Evolutionary conservation across 2,329 filamentous ascomycete species (phyloP).

Genomic region (Bipolaris cookei): DNA sequence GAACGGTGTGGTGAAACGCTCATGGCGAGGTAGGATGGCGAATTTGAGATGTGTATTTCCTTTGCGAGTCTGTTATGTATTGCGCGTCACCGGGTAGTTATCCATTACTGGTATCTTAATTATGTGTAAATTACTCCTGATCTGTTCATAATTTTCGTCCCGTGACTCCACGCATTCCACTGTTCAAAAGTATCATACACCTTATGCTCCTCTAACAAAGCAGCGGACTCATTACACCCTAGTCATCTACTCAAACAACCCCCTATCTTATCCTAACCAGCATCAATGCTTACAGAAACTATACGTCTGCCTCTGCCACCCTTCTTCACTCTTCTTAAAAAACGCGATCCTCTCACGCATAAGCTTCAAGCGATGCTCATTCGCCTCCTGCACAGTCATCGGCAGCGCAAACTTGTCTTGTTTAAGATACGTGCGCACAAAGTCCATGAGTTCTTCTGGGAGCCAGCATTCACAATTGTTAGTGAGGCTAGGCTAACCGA

Average conservation of each 20-base stretch:
- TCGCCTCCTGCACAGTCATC: slow-evolving; percentile 27
- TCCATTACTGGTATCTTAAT: not conserved
- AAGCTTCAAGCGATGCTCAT: slow-evolving; percentile 6
- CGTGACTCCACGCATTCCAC: not conserved
- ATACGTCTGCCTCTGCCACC: slow-evolving; percentile 11
- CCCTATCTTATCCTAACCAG: not conserved
- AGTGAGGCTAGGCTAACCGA: not conserved
- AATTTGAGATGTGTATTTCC: not conserved
- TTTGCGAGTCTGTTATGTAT: no score
- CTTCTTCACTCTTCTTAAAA: slow-evolving; percentile 2
- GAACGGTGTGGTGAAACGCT: not conserved
- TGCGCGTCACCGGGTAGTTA: not conserved
- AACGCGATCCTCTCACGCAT: slow-evolving; percentile 20
- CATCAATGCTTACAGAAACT: slow-evolving; percentile 26
- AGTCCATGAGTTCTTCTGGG: slow-evolving; percentile 26
- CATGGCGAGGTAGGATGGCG: not conserved
- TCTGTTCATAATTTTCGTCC: not conserved
- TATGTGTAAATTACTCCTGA: not conserved
- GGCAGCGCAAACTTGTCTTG: slow-evolving; percentile 7
- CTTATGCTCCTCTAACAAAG: no score
- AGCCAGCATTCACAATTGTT: slow-evolving; percentile 2
- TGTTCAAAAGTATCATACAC: no score
- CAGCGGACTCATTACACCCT: no score
- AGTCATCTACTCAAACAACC: no score
- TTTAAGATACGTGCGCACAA: slow-evolving; percentile 18